Percentiles rank a stretch among this genome's conserved stretches.
Conservation (phyloP, 441 rosid genomes). For the Hura crepitans region DNA sequence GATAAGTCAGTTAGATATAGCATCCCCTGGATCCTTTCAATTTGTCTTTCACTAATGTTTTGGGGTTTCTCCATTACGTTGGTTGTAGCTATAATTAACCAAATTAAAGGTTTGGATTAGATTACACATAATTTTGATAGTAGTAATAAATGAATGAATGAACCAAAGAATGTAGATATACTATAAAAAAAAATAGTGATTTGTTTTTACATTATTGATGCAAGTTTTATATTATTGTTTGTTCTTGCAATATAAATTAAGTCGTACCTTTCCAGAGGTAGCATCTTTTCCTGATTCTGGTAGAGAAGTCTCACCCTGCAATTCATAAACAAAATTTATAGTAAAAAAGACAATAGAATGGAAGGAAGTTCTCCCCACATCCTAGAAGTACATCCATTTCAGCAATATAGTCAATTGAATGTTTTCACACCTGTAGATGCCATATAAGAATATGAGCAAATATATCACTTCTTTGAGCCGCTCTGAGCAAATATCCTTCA, state of each 20-base stretch:
- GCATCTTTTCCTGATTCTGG: slow-evolving; percentile 69
- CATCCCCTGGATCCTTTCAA: neutral
- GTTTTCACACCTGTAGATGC: slow-evolving; percentile 78
- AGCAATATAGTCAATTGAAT: slow-evolving; percentile 5
- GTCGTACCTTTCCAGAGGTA: slow-evolving; percentile 51
- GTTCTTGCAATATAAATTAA: neutral
- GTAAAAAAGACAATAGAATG: slow-evolving; percentile 13
- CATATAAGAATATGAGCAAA: slow-evolving; percentile 96
- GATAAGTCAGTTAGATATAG: neutral
- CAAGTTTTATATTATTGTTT: too few relatives aligned
- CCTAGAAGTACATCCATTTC: slow-evolving; percentile 5
- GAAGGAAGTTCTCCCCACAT: neutral
- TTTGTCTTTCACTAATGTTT: neutral
- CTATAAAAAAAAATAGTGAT: too few relatives aligned
- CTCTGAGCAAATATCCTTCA: slow-evolving; percentile 97
- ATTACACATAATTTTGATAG: too few relatives aligned
- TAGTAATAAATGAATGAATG: too few relatives aligned
- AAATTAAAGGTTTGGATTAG: too few relatives aligned
- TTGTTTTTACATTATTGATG: too few relatives aligned
- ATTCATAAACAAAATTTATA: slow-evolving; percentile 27
- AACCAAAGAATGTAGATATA: too few relatives aligned
- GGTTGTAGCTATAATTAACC: too few relatives aligned
- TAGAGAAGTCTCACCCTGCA: slow-evolving; percentile 73
- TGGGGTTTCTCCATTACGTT: neutral
- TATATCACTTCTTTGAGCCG: slow-evolving; percentile 88